Evolutionary conservation across 148 eudicot species (phyloP).

Genomic region (Rhododendron molle): DNA sequence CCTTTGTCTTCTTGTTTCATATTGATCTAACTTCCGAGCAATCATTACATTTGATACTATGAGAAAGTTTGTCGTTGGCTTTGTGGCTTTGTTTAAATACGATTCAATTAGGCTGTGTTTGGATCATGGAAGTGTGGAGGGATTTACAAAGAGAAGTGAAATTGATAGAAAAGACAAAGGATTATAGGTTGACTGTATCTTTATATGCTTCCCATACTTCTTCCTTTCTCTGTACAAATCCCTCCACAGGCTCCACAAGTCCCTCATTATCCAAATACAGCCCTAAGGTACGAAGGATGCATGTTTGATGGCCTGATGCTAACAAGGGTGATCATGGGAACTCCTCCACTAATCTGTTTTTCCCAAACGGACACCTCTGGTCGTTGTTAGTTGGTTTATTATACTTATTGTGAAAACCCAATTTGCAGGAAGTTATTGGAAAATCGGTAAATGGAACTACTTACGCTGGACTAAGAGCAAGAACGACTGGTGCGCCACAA

Average conservation of each 20-base stretch:
- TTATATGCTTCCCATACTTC: neutral
- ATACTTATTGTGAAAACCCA: neutral
- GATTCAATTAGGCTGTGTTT: neutral
- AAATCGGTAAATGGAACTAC: slow-evolving; percentile 94
- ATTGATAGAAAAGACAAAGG: neutral
- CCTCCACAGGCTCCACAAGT: neutral
- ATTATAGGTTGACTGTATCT: neutral
- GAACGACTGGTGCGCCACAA: slow-evolving; percentile 99
- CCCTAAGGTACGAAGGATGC: neutral
- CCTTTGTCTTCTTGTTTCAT: neutral
- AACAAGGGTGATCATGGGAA: neutral
- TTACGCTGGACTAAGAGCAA: slow-evolving; percentile 90
- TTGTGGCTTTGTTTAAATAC: neutral
- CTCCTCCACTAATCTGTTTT: neutral
- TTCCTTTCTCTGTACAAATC: neutral
- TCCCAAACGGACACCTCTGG: neutral
- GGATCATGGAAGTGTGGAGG: neutral
- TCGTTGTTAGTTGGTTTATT: neutral
- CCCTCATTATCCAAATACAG: neutral
- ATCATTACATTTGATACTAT: neutral
- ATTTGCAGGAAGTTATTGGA: slow-evolving; percentile 78
- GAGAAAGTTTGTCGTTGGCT: neutral
- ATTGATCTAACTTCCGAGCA: neutral
- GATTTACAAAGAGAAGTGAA: neutral
- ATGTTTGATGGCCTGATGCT: neutral